These are phyloP conservation scores for Pyrenophora graminea DNA, from an alignment of 2,329 filamentous ascomycete genomes.

Conservation along the genomic window DNA sequence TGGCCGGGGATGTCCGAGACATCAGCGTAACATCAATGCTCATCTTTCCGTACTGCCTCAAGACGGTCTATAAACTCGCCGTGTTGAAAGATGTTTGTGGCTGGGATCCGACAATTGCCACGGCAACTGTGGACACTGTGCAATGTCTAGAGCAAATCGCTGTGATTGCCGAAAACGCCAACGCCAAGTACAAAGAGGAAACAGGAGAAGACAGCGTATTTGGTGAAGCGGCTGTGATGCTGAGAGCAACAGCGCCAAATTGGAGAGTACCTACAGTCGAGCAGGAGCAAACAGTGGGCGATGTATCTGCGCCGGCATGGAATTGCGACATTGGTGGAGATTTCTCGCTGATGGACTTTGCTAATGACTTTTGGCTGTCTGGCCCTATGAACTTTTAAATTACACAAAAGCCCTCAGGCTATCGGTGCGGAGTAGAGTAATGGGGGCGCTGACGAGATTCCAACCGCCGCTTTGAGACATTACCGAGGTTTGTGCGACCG, in stretches of 20 bases:
- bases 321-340: slow-evolving; percentile 4
- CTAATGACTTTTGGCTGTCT: slow-evolving; percentile 24
- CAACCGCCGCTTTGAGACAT: not conserved
- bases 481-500: not conserved
- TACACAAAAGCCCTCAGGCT: not conserved
- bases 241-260: slow-evolving; percentile 16
- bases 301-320: not conserved
- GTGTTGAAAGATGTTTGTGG: slow-evolving; percentile 16
- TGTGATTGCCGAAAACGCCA: slow-evolving; percentile 9
- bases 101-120: slow-evolving; percentile 20
- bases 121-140: slow-evolving; percentile 13
- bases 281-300: not conserved
- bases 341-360: slow-evolving; percentile 17
- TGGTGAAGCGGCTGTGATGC: slow-evolving; percentile 14
- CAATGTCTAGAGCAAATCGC: slow-evolving; percentile 16
- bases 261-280: slow-evolving; percentile 9
- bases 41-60: slow-evolving; percentile 19
- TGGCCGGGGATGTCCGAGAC: slow-evolving; percentile 8
- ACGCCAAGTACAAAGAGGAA: slow-evolving; percentile 12
- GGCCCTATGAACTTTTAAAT: slow-evolving; percentile 11
- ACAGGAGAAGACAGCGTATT: slow-evolving; percentile 24
- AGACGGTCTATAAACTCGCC: slow-evolving; percentile 16
- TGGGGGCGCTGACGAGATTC: not conserved
- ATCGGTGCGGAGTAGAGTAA: not conserved
- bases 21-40: slow-evolving; percentile 14